Percentiles rank a stretch among this genome's conserved stretches.
These are phyloP conservation scores for Syzygium oleosum DNA, from an alignment of 345 rosid genomes.

Conservation along the genomic window DNA sequence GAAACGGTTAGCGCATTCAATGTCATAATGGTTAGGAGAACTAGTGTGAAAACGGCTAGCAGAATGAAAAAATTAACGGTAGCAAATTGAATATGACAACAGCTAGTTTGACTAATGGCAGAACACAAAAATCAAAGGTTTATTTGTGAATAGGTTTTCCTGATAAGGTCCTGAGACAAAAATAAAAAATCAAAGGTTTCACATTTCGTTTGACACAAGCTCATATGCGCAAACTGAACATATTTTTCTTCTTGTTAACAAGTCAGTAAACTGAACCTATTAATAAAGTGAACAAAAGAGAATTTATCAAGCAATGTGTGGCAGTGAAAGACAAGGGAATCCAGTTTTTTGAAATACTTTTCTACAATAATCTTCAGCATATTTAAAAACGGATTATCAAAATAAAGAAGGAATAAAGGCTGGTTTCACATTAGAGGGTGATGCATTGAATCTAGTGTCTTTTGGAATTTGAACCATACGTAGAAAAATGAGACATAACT, in stretches of 20 bases:
- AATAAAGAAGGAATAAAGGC: background rate
- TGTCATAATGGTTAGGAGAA: background rate
- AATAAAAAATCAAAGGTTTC: too few species aligned
- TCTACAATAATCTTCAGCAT: background rate
- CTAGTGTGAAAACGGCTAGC: background rate
- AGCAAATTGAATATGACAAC: background rate
- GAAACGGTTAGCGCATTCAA: background rate
- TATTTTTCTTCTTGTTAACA: too few species aligned
- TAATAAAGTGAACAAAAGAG: too few species aligned
- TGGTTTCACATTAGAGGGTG: background rate
- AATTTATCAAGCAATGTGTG: too few species aligned
- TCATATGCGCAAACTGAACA: too few species aligned
- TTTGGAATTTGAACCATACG: background rate
- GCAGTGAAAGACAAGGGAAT: too few species aligned
- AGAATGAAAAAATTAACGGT: background rate
- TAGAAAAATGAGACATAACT: background rate
- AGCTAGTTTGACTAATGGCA: background rate
- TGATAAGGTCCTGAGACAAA: too few species aligned
- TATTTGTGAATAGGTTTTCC: too few species aligned
- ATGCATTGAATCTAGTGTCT: background rate
- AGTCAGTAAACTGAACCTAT: too few species aligned
- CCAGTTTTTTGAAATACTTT: too few species aligned
- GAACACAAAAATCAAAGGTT: background rate
- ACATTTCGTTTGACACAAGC: too few species aligned
- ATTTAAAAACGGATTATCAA: background rate